Evolutionary conservation across 495 filamentous ascomycete genomes (phyloP).

Genomic region (Entonaema liquescens): DNA sequence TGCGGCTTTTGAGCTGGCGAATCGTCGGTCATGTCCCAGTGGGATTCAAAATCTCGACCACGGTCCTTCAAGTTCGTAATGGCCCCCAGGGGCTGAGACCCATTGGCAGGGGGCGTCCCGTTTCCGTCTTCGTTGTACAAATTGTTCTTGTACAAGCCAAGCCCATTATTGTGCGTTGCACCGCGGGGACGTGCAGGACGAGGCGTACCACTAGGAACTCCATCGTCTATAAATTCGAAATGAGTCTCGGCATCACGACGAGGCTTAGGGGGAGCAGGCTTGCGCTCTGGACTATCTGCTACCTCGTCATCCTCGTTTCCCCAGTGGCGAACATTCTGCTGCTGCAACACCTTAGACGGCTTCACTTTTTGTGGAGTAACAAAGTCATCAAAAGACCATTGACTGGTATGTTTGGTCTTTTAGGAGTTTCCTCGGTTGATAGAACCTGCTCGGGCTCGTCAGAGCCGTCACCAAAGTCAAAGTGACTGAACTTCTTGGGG

Average conservation of each 20-base stretch:
- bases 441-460: constrained; percentile 54
- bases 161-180: constrained; percentile 64
- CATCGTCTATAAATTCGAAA: constrained; percentile 73
- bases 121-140: constrained; percentile 67
- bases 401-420: constrained; percentile 69
- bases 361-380: constrained; percentile 75
- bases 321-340: constrained; percentile 71
- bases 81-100: constrained; percentile 58
- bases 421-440: constrained; percentile 49
- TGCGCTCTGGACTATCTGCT: constrained; percentile 64
- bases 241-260: constrained; percentile 83
- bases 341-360: constrained; percentile 54
- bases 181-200: constrained; percentile 56
- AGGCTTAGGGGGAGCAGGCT: constrained; percentile 66
- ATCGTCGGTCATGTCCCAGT: constrained; percentile 74
- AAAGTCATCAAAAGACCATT: constrained; percentile 91
- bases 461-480: constrained; percentile 78
- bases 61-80: constrained; percentile 73
- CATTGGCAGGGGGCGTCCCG: constrained; percentile 37
- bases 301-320: constrained; percentile 72
- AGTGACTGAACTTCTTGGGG: constrained; percentile 83
- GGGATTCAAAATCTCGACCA: constrained; percentile 74
- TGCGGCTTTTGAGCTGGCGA: constrained; percentile 53
- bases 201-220: constrained; percentile 39
- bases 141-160: constrained; percentile 81